Percentiles rank a stretch among this genome's conserved stretches.
These are phyloP conservation scores for Phytopythium sindhum DNA, from an alignment of 352 stramenopile species.

Conservation along the genomic window DNA sequence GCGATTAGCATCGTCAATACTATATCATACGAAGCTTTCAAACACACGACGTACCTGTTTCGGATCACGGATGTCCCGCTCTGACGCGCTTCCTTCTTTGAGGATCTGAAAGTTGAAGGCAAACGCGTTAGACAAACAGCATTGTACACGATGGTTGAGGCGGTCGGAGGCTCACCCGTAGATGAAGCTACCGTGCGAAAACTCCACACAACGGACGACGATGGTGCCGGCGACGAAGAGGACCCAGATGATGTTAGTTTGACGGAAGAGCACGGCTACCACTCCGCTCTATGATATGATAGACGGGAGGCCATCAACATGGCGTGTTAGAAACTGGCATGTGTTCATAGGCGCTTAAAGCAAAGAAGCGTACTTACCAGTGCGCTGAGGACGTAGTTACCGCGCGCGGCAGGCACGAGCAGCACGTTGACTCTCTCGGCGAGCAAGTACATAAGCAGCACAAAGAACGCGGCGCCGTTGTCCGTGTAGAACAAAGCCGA, in stretches of 20 bases:
- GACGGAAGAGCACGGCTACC: constrained; percentile 78
- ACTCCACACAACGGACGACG: constrained; percentile 65
- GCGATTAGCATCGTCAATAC: not conserved
- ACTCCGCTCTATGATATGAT: constrained; percentile 51
- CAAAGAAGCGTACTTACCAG: constrained; percentile 27
- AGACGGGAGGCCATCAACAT: constrained; percentile 7
- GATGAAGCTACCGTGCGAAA: constrained; percentile 59
- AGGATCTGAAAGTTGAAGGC: constrained; percentile 15
- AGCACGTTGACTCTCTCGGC: constrained; percentile 49
- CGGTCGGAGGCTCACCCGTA: constrained; percentile 45
- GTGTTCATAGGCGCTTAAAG: not conserved
- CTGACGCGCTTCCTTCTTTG: constrained; percentile 27
- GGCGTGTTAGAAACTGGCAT: not conserved
- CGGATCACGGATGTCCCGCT: constrained; percentile 15
- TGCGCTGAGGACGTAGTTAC: constrained; percentile 57
- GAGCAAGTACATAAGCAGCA: constrained; percentile 80
- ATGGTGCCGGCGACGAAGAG: constrained; percentile 77
- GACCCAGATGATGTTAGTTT: constrained; percentile 92
- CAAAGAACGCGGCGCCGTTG: constrained; percentile 79
- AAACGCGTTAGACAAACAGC: not conserved
- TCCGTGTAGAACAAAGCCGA: constrained; percentile 91
- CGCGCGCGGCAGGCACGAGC: constrained; percentile 23
- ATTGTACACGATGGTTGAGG: not conserved
- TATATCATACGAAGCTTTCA: not conserved
- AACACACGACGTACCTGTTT: constrained; percentile 28